Evolutionary conservation across 257 asterid species (phyloP).

Genomic region (Nicotiana sylvestris): DNA sequence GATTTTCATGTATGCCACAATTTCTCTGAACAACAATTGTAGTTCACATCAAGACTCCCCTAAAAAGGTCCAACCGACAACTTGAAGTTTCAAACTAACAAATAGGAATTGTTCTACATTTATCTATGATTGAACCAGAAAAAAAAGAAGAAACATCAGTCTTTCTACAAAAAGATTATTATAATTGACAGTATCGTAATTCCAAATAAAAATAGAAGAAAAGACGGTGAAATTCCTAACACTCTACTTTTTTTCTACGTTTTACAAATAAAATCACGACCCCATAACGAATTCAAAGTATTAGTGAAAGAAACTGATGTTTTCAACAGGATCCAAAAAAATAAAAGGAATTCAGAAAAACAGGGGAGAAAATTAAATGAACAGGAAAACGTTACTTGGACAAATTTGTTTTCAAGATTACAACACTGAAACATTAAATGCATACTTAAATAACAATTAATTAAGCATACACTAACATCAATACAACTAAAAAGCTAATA

Average conservation of each 20-base stretch:
- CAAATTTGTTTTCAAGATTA: not conserved
- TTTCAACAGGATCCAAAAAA: not conserved
- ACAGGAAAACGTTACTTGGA: constrained; percentile 3
- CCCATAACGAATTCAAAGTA: not conserved
- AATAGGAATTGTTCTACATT: not conserved
- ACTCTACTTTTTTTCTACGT: not conserved
- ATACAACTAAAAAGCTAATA: not conserved
- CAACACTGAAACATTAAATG: not conserved
- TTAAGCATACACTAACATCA: not conserved
- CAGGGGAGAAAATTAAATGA: not conserved
- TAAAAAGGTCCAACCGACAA: not conserved
- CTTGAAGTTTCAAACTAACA: not conserved
- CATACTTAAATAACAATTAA: not conserved
- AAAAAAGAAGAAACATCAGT: not conserved
- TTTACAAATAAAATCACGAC: not conserved
- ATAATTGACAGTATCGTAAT: not conserved
- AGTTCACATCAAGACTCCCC: not conserved
- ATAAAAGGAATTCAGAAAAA: too few relatives aligned
- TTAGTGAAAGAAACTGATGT: not conserved
- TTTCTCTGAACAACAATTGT: not conserved
- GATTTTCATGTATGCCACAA: not conserved
- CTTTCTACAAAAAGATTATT: not conserved
- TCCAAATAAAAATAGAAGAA: not conserved
- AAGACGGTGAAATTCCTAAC: not conserved
- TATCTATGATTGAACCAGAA: not conserved